Conservation (phyloP, 176 grass and related monocot species). For the Hyparrhenia diplandra region DNA sequence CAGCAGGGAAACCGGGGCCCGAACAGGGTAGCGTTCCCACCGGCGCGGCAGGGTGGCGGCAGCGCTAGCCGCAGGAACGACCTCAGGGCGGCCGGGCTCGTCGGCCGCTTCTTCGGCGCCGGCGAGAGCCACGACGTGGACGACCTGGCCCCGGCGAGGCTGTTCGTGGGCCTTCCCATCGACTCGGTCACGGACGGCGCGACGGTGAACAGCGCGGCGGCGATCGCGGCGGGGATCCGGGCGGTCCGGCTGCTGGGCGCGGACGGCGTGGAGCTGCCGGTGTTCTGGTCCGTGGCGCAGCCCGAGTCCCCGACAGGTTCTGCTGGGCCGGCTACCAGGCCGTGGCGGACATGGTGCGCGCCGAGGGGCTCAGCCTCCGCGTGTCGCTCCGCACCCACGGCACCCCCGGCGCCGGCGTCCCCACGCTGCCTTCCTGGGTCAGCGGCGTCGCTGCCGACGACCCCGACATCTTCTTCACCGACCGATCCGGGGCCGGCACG, state of each 20-base stretch:
- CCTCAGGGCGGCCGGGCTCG: constrained; percentile 1
- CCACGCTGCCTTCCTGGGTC: constrained; percentile 53
- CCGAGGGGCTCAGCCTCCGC: constrained; percentile 58
- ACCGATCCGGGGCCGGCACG: constrained; percentile 32
- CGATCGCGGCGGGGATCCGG: constrained; percentile 56
- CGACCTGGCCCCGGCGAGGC: constrained; percentile 15
- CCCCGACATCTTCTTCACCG: constrained; percentile 75
- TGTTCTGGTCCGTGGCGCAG: constrained; percentile 75
- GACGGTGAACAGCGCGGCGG: constrained; percentile 49
- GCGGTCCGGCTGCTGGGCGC: constrained; percentile 71
- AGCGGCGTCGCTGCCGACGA: constrained; percentile 29
- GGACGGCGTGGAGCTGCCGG: constrained; percentile 78
- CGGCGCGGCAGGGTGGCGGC: neutral
- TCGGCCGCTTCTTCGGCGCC: constrained; percentile 27
- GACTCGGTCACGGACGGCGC: constrained; percentile 48
- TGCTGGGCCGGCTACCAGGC: constrained; percentile 51
- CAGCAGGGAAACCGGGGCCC: neutral
- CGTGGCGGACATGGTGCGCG: constrained; percentile 66
- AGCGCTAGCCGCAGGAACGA: constrained; percentile 8
- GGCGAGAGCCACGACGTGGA: constrained; percentile 15
- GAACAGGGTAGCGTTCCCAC: constrained; percentile 1
- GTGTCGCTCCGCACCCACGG: constrained; percentile 64
- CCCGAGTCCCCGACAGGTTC: constrained; percentile 47
- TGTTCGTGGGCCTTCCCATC: constrained; percentile 76
- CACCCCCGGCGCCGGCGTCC: constrained; percentile 2